Conservation (phyloP, 495 filamentous ascomycete species). For the Penicillium longicatenatum region DNA sequence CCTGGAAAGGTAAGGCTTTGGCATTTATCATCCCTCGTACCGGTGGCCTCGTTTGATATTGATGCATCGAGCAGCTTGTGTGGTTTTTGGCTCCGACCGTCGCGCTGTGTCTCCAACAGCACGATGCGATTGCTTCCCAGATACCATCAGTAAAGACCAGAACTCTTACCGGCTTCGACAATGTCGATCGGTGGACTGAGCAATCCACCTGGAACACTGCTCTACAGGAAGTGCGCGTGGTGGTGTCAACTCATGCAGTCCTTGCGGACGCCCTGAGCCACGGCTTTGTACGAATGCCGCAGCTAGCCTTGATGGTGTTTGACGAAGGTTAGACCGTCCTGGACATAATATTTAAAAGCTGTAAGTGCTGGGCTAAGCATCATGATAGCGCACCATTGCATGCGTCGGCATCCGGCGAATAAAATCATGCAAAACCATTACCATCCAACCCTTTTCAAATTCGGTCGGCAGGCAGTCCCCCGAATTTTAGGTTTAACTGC, state of each 20-base stretch:
- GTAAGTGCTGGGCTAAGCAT: background rate
- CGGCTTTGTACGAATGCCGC: conserved; percentile 71
- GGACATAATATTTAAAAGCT: background rate
- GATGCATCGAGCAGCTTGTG: conserved; percentile 53
- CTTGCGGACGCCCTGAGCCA: conserved; percentile 79
- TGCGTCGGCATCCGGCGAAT: conserved; percentile 61
- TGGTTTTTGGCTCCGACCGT: conserved; percentile 90
- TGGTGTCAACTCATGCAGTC: conserved; percentile 77
- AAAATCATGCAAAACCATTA: conserved; percentile 82
- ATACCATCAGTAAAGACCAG: conserved; percentile 64
- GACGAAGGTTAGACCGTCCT: conserved; percentile 71
- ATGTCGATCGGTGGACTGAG: conserved; percentile 75
- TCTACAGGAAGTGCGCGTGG: conserved; percentile 66
- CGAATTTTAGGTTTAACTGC: conserved; percentile 83
- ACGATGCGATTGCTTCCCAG: conserved; percentile 59
- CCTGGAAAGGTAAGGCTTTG: conserved; percentile 66
- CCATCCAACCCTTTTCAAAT: conserved; percentile 44
- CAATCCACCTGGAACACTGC: conserved; percentile 72
- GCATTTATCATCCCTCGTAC: no score
- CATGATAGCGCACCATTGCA: conserved; percentile 36
- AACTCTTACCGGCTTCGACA: conserved; percentile 67
- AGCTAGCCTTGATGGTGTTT: conserved; percentile 74
- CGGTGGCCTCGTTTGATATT: background rate
- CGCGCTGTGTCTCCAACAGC: conserved; percentile 73
- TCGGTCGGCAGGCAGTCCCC: conserved; percentile 53